Evolutionary conservation across 768 basidiomycete species (phyloP).

Genomic region (Lactarius vividus): DNA sequence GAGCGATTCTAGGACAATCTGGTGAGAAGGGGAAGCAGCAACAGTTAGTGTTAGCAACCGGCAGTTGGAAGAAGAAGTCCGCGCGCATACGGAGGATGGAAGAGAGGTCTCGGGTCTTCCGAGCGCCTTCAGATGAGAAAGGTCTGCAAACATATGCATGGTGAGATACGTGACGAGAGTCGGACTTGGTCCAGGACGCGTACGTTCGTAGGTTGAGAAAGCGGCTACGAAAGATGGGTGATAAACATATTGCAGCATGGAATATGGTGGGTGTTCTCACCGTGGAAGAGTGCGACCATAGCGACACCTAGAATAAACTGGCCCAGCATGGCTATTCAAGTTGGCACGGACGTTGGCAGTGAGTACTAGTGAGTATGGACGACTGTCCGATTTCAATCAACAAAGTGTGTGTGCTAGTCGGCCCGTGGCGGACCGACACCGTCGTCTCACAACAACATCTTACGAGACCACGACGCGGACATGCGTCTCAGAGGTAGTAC

Average conservation of each 20-base stretch:
- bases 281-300: slow-evolving; percentile 22
- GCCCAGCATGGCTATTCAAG: slow-evolving; percentile 13
- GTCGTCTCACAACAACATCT: no score
- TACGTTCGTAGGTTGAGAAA: slow-evolving; percentile 79
- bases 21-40: not conserved
- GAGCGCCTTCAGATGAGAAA: slow-evolving; percentile 73
- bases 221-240: slow-evolving; percentile 47
- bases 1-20: slow-evolving; percentile 71
- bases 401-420: no score
- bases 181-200: slow-evolving; percentile 32
- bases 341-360: not conserved
- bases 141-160: slow-evolving; percentile 44
- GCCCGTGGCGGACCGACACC: slow-evolving; percentile 5
- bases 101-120: slow-evolving; percentile 65
- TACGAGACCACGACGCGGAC: no score
- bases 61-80: not conserved
- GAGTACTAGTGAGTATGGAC: no score
- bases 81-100: slow-evolving; percentile 54
- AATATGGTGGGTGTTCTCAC: slow-evolving; percentile 7
- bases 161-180: not conserved
- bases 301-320: slow-evolving; percentile 18
- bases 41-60: not conserved
- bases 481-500: no score
- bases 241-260: not conserved
- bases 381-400: no score